phyloP scores from a whole-genome alignment of 2,329 filamentous ascomycete species.

The Microcyclospora pomicola region DNA sequence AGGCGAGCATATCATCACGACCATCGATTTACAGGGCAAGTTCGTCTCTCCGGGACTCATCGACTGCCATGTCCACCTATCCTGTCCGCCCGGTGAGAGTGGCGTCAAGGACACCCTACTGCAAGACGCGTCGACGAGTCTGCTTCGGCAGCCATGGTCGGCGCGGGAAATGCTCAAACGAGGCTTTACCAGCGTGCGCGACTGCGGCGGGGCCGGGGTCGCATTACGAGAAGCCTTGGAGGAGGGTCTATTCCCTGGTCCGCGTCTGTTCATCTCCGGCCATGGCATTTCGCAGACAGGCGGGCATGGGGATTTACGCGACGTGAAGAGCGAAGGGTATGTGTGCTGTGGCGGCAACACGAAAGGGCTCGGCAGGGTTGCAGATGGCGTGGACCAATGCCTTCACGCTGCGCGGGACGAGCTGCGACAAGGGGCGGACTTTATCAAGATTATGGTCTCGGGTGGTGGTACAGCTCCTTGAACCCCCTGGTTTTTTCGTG shows the following conservation, averaged over 20 bases:
- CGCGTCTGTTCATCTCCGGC: conserved; percentile 41
- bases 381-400: conserved; percentile 43
- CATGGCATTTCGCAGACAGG: conserved; percentile 44
- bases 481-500: no score
- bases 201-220: conserved; percentile 43
- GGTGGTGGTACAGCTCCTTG: conserved; percentile 27
- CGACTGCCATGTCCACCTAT: conserved; percentile 38
- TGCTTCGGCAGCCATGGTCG: conserved; percentile 36
- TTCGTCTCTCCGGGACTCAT: conserved; percentile 39
- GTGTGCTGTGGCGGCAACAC: conserved; percentile 36
- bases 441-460: conserved; percentile 48
- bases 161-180: conserved; percentile 38
- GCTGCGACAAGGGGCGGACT: conserved; percentile 42
- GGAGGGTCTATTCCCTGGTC: conserved; percentile 42
- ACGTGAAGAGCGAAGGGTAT: conserved; percentile 30
- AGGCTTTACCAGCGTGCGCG: conserved; percentile 46
- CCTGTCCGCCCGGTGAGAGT: conserved; percentile 30
- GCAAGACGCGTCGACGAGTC: conserved; percentile 24
- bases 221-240: conserved; percentile 43
- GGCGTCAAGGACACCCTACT: conserved; percentile 25
- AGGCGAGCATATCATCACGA: conserved; percentile 10
- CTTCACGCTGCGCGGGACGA: conserved; percentile 40
- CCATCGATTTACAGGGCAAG: conserved; percentile 30
- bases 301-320: conserved; percentile 43
- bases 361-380: conserved; percentile 31